phyloP scores from a whole-genome alignment of 345 rosid genomes.

The Citrus inodora region DNA sequence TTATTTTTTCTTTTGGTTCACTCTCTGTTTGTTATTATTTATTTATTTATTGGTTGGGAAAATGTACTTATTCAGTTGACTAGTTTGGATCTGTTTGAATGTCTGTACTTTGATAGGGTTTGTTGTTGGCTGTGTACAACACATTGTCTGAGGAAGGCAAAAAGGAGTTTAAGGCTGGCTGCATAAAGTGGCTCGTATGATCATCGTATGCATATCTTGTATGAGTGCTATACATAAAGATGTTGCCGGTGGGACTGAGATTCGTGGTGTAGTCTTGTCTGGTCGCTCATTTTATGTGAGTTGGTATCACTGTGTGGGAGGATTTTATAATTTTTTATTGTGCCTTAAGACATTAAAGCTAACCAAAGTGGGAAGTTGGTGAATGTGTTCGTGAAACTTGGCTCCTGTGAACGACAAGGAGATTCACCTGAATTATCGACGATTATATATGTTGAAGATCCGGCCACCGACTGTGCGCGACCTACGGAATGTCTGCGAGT shows the following conservation, averaged over 20 bases:
- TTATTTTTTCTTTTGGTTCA: neutral
- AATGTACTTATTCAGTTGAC: conserved; percentile 16
- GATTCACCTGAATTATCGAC: neutral
- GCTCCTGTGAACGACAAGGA: conserved; percentile 22
- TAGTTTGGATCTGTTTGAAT: conserved; percentile 21
- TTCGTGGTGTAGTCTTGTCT: conserved; percentile 43
- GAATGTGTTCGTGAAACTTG: conserved; percentile 37
- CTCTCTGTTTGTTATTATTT: neutral
- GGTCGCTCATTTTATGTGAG: conserved; percentile 38
- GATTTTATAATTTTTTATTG: neutral
- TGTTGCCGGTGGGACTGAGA: conserved; percentile 46
- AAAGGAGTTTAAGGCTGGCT: conserved; percentile 35
- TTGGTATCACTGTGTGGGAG: neutral
- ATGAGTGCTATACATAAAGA: conserved; percentile 46
- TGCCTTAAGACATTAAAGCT: neutral
- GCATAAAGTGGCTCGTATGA: conserved; percentile 55
- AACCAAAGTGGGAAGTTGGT: conserved; percentile 39
- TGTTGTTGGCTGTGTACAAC: conserved; percentile 57
- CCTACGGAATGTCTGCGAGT: no score
- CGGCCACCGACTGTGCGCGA: no score
- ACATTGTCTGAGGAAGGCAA: conserved; percentile 44
- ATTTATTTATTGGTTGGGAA: neutral
- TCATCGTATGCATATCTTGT: conserved; percentile 61
- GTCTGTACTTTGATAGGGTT: conserved; percentile 39
- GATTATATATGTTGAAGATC: neutral